These are phyloP conservation scores for Hypoxylon subgilvum DNA, from an alignment of 495 filamentous ascomycete species.

Conservation along the genomic window DNA sequence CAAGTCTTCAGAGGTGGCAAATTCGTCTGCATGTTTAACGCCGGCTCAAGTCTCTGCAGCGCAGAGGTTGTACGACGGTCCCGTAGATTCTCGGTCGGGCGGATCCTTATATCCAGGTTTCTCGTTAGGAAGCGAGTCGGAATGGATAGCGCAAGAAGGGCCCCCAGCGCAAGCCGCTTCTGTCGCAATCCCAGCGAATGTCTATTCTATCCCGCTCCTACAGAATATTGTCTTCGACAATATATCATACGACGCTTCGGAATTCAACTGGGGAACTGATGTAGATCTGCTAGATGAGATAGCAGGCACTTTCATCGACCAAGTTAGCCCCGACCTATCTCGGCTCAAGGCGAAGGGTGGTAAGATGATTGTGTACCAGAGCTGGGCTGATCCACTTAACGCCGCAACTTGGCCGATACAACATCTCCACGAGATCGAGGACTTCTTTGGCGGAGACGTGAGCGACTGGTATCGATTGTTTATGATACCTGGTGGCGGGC, in stretches of 20 bases:
- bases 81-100: slow-evolving; percentile 27
- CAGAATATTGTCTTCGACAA: slow-evolving; percentile 60
- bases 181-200: no score
- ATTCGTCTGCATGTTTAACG: slow-evolving; percentile 40
- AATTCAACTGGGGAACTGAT: slow-evolving; percentile 49
- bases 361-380: slow-evolving; percentile 50
- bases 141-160: slow-evolving; percentile 45
- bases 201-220: slow-evolving; percentile 54
- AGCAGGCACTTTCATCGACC: slow-evolving; percentile 47
- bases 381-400: slow-evolving; percentile 51
- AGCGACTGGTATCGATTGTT: slow-evolving; percentile 47
- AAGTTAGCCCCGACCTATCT: slow-evolving; percentile 43
- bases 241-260: slow-evolving; percentile 48
- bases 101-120: slow-evolving; percentile 48
- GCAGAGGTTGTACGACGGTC: slow-evolving; percentile 42
- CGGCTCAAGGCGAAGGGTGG: slow-evolving; percentile 41
- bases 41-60: slow-evolving; percentile 36
- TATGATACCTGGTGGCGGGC: slow-evolving; percentile 50
- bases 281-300: slow-evolving; percentile 42
- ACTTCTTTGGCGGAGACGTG: slow-evolving; percentile 37
- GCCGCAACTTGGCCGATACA: slow-evolving; percentile 52
- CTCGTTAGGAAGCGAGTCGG: slow-evolving; percentile 42
- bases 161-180: slow-evolving; percentile 36
- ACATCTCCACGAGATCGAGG: slow-evolving; percentile 46
- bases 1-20: slow-evolving; percentile 17